Percentiles rank a stretch among this genome's conserved stretches.
Conservation (phyloP, 768 basidiomycete species). For the Amanita muscaria region DNA sequence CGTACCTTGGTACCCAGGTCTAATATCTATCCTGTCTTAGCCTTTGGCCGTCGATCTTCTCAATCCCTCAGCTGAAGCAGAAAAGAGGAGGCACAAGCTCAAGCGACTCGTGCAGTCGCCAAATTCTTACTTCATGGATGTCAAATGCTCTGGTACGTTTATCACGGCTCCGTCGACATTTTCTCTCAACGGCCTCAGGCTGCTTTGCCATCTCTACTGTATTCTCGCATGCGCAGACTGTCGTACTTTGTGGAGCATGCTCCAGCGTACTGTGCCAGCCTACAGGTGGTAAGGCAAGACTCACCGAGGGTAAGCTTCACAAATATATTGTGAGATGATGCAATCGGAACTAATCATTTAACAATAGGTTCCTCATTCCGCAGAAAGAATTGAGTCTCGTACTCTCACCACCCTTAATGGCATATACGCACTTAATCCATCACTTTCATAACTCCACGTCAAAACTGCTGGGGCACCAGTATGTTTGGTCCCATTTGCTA, state of each 20-base stretch:
- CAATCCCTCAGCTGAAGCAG: constrained; percentile 83
- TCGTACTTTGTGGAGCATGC: constrained; percentile 90
- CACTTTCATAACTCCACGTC: no score
- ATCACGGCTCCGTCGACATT: background rate
- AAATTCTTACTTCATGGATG: constrained; percentile 99
- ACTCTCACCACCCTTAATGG: constrained; percentile 5
- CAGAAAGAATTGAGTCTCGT: constrained; percentile 69
- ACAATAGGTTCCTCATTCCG: constrained; percentile 92
- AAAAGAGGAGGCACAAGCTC: constrained; percentile 93
- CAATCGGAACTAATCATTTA: constrained; percentile 2
- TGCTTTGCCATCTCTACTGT: constrained; percentile 95
- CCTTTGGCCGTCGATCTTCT: constrained; percentile 97
- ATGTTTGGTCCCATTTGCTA: background rate
- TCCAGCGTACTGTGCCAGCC: constrained; percentile 94
- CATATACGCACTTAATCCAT: background rate
- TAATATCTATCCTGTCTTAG: constrained; percentile 38
- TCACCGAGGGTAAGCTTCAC: constrained; percentile 85
- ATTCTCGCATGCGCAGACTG: constrained; percentile 99
- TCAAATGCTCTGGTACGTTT: constrained; percentile 88
- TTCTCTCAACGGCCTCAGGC: constrained; percentile 36
- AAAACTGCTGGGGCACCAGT: background rate
- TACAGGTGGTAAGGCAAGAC: constrained; percentile 93
- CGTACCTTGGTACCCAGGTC: no score
- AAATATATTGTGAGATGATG: constrained; percentile 4
- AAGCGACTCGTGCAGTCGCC: constrained; percentile 98